Evolutionary conservation across 2,329 filamentous ascomycete genomes (phyloP).

Genomic region (Falciphora oryzae): DNA sequence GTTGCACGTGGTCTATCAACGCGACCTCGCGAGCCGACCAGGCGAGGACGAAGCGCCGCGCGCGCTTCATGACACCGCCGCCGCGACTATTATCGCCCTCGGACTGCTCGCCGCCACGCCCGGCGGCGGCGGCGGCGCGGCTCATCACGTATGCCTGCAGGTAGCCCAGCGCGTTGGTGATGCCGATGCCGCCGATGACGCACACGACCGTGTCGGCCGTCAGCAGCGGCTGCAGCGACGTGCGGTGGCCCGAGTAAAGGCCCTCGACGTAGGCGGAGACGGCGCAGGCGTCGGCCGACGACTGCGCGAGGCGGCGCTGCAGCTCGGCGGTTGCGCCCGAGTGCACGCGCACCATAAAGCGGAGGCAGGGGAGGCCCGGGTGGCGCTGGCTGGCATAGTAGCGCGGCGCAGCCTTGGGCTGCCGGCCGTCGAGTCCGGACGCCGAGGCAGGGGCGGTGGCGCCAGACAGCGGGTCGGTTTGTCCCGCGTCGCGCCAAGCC

Average conservation of each 20-base stretch:
- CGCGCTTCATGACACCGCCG: too few relatives aligned
- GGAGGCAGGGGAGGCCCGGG: not conserved
- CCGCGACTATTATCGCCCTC: not conserved
- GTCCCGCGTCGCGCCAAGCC: not conserved
- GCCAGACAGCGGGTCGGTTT: too few relatives aligned
- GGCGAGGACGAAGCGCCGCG: conserved; percentile 1
- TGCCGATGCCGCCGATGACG: not conserved
- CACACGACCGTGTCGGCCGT: not conserved
- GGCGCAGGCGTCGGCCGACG: not conserved
- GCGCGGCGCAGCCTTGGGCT: too few relatives aligned
- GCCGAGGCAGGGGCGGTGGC: too few relatives aligned
- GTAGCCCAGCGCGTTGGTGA: conserved; percentile 1
- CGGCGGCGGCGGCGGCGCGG: too few relatives aligned
- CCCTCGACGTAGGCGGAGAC: not conserved
- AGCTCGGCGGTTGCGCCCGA: not conserved
- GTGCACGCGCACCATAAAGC: not conserved
- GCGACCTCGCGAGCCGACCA: not conserved
- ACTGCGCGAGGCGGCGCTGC: not conserved
- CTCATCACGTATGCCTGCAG: not conserved
- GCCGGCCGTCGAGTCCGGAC: too few relatives aligned
- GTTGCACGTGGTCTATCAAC: not conserved
- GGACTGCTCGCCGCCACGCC: not conserved
- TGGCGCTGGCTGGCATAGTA: not conserved
- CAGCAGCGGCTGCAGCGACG: not conserved
- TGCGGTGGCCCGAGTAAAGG: not conserved